Evolutionary conservation across 129 eudicot species (phyloP).

Genomic region (Glebionis coronaria): DNA sequence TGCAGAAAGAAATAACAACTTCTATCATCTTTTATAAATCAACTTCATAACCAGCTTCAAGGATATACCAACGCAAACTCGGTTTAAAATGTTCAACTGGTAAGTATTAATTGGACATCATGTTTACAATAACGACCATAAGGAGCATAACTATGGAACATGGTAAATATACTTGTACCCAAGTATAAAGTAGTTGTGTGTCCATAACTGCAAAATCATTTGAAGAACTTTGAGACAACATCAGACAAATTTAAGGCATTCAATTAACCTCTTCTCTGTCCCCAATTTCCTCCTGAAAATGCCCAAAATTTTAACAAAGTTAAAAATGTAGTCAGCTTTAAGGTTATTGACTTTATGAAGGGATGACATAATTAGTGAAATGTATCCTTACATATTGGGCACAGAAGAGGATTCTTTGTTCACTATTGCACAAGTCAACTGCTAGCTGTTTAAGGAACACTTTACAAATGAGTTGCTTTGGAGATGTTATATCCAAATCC

Average conservation of each 20-base stretch:
- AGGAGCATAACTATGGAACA: not conserved
- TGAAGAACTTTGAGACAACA: slow-evolving; percentile 69
- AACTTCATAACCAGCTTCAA: not conserved
- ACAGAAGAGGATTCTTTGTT: slow-evolving; percentile 76
- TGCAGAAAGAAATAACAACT: too few relatives aligned
- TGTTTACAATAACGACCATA: slow-evolving; percentile 10
- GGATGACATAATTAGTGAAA: not conserved
- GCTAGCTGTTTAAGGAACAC: slow-evolving; percentile 88
- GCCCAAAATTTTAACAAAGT: slow-evolving; percentile 6
- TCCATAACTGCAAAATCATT: slow-evolving; percentile 30
- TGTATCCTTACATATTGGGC: slow-evolving; percentile 69
- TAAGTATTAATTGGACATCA: not conserved
- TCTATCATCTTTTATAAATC: not conserved
- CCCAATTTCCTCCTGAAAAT: slow-evolving; percentile 72
- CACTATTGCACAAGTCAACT: slow-evolving; percentile 87
- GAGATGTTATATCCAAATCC: slow-evolving; percentile 96
- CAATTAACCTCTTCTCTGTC: slow-evolving; percentile 86
- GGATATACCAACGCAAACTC: not conserved
- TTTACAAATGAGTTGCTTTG: slow-evolving; percentile 78
- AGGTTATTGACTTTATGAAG: not conserved
- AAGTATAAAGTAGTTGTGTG: not conserved
- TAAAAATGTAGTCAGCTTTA: not conserved
- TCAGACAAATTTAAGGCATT: slow-evolving; percentile 71
- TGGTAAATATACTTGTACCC: slow-evolving; percentile 8
- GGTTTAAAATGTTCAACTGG: slow-evolving; percentile 7